These are phyloP conservation scores for Zygosaccharomyces sapae DNA, from an alignment of 1,139 yeast genomes.

Conservation along the genomic window DNA sequence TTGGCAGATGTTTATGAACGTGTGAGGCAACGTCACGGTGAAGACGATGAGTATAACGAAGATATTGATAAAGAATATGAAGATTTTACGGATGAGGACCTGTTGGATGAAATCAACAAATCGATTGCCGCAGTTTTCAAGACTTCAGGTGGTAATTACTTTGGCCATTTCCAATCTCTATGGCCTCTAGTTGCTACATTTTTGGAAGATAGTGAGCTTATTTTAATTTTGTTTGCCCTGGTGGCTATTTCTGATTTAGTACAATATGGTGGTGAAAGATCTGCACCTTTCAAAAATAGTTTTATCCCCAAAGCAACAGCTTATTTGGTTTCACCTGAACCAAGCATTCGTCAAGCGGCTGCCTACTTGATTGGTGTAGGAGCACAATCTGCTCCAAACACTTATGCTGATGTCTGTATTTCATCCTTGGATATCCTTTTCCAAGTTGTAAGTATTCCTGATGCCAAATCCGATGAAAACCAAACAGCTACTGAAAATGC, in stretches of 20 bases:
- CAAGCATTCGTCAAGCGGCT: constrained; percentile 83
- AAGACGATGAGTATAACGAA: constrained; percentile 56
- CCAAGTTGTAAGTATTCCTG: constrained; percentile 73
- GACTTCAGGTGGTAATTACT: constrained; percentile 53
- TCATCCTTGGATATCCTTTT: constrained; percentile 70
- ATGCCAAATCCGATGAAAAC: constrained; percentile 80
- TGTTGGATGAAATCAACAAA: constrained; percentile 79
- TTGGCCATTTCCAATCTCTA: constrained; percentile 59
- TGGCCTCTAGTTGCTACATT: constrained; percentile 54
- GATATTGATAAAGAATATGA: constrained; percentile 73
- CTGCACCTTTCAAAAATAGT: constrained; percentile 59
- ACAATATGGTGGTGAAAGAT: constrained; percentile 70
- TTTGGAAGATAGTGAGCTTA: constrained; percentile 61
- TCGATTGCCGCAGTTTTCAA: constrained; percentile 73
- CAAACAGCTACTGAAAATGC: constrained; percentile 84
- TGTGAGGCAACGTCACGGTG: constrained; percentile 64
- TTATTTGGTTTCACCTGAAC: constrained; percentile 61
- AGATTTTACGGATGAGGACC: constrained; percentile 84
- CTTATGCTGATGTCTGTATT: constrained; percentile 59
- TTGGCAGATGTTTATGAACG: constrained; percentile 68
- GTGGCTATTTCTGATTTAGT: constrained; percentile 76
- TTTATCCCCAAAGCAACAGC: constrained; percentile 64
- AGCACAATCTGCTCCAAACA: constrained; percentile 71
- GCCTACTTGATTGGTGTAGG: constrained; percentile 81
- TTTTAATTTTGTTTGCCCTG: constrained; percentile 71